Percentiles rank a stretch among this genome's conserved stretches.
Evolutionary conservation across 2,329 filamentous ascomycete genomes (phyloP).

Genomic region (Pestalotiopsis sp.): DNA sequence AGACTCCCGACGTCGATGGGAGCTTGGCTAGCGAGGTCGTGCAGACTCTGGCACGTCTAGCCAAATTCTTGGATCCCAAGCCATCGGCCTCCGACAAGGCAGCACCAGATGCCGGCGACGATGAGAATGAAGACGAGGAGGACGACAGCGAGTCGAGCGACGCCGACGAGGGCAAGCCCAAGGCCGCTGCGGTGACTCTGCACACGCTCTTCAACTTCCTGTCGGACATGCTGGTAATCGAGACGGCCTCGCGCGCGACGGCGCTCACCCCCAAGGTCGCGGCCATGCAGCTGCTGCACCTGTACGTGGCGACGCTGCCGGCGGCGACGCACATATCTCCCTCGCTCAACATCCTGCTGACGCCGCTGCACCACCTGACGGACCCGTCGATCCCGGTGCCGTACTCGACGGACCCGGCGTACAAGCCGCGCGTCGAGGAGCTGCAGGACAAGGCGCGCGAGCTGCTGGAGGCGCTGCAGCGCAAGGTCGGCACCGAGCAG

Average conservation of each 20-base stretch:
- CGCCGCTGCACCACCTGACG: conserved; percentile 76
- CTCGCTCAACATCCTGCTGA: conserved; percentile 61
- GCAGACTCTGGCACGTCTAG: conserved; percentile 82
- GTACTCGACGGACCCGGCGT: conserved; percentile 68
- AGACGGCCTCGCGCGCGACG: conserved; percentile 62
- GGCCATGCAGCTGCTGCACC: conserved; percentile 72
- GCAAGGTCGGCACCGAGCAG: conserved; percentile 76
- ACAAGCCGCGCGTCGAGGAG: conserved; percentile 67
- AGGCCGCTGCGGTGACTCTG: conserved; percentile 47
- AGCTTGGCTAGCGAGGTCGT: conserved; percentile 76
- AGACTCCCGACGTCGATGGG: conserved; percentile 57
- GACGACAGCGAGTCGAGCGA: conserved; percentile 38
- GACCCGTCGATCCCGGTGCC: conserved; percentile 74
- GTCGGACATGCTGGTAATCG: conserved; percentile 75
- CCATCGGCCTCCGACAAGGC: conserved; percentile 44
- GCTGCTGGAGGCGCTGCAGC: conserved; percentile 79
- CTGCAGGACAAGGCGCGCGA: conserved; percentile 74
- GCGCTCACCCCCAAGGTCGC: conserved; percentile 74
- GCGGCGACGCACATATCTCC: conserved; percentile 52
- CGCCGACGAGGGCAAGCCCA: conserved; percentile 35
- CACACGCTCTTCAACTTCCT: conserved; percentile 78
- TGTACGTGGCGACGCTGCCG: conserved; percentile 64
- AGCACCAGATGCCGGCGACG: conserved; percentile 43
- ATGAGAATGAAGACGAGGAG: conserved; percentile 40
- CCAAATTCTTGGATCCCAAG: conserved; percentile 62